These are phyloP conservation scores for Leccinellum rugosiceps DNA, from an alignment of 768 basidiomycete species.

Conservation along the genomic window DNA sequence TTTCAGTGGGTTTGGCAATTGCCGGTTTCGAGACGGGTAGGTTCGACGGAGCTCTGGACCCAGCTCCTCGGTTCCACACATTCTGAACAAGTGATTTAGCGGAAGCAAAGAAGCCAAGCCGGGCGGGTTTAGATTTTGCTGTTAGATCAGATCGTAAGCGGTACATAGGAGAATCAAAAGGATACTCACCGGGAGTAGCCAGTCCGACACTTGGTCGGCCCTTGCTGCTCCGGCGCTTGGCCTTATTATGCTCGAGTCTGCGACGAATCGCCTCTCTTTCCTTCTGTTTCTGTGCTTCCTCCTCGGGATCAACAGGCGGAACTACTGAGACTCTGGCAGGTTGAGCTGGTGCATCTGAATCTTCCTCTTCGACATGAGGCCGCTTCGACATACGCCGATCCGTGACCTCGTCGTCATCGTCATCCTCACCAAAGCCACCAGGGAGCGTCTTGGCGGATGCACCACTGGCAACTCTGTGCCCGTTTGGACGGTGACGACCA, in stretches of 20 bases:
- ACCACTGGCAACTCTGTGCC: constrained; percentile 24
- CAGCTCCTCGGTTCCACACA: constrained; percentile 64
- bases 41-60: constrained; percentile 26
- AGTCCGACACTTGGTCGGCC: constrained; percentile 43
- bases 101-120: constrained; percentile 66
- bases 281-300: constrained; percentile 36
- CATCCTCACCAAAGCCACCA: constrained; percentile 54
- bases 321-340: constrained; percentile 36
- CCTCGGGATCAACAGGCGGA: constrained; percentile 19
- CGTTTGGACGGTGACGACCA: constrained; percentile 22
- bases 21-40: constrained; percentile 29
- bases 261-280: constrained; percentile 59
- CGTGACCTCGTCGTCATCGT: constrained; percentile 39
- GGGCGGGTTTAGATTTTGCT: constrained; percentile 42
- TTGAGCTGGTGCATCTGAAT: constrained; percentile 21
- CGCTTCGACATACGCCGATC: constrained; percentile 45
- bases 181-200: constrained; percentile 40
- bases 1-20: constrained; percentile 6
- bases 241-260: constrained; percentile 64
- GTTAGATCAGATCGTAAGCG: constrained; percentile 23
- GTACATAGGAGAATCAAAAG: background rate
- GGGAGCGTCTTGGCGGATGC: constrained; percentile 40
- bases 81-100: constrained; percentile 70
- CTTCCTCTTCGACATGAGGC: constrained; percentile 36
- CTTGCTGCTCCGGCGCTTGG: constrained; percentile 67